Percentiles rank a stretch among this genome's conserved stretches.
phyloP scores from a whole-genome alignment of 2,329 filamentous ascomycete species.

The Dichotomopilus funicola region DNA sequence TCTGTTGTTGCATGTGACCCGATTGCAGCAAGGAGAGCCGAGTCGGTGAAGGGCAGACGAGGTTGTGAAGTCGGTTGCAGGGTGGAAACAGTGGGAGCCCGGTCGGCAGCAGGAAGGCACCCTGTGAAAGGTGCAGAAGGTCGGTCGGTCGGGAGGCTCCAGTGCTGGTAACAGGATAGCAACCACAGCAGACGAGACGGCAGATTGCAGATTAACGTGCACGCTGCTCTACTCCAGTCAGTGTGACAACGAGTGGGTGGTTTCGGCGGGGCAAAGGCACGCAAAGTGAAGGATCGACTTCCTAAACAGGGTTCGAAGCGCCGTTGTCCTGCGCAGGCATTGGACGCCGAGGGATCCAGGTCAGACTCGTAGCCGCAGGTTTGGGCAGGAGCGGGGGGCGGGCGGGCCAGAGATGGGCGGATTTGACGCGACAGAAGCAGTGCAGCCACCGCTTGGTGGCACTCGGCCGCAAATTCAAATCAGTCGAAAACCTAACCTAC shows the following conservation, averaged over 20 bases:
- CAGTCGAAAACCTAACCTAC: too few species aligned
- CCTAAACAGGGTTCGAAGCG: slow-evolving; percentile 17
- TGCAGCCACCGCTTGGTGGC: not conserved
- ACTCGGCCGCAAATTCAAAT: too few species aligned
- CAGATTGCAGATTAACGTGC: too few species aligned
- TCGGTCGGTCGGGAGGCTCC: not conserved
- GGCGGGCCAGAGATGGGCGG: not conserved
- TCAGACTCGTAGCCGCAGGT: not conserved
- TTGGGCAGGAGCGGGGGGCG: not conserved
- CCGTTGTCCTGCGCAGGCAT: slow-evolving; percentile 10
- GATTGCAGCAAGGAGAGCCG: slow-evolving; percentile 9
- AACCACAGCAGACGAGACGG: too few species aligned
- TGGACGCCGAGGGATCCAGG: slow-evolving; percentile 6
- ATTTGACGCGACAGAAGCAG: not conserved
- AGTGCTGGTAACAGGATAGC: not conserved
- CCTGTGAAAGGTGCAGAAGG: not conserved
- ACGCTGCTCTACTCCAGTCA: not conserved
- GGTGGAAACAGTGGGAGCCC: not conserved
- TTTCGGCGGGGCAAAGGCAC: slow-evolving; percentile 14
- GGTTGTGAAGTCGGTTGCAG: not conserved
- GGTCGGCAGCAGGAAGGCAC: not conserved
- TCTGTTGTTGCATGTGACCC: slow-evolving; percentile 16
- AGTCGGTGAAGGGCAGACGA: not conserved
- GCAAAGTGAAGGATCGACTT: slow-evolving; percentile 17
- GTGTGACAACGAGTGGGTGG: not conserved